Base-by-base conservation (phyloP, 768 basidiomycete genomes). In the Piloderma croceum region DNA sequence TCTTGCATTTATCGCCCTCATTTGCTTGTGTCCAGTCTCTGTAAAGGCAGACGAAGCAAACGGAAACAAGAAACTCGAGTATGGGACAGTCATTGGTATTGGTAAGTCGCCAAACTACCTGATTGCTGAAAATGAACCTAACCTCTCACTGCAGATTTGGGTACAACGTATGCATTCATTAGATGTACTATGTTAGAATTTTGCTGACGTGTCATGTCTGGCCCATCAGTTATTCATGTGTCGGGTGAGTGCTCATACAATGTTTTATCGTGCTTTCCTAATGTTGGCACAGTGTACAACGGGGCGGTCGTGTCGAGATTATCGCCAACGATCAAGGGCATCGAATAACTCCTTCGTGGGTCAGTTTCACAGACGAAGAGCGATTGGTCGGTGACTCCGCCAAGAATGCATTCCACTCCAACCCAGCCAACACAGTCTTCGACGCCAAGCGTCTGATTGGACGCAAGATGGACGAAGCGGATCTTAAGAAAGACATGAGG, bases 361-460 rank as follows among this genome's bases (percentile, higher is more conserved):
- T 88, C 47, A 67, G 73, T 54, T 89, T 89, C 60, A 75, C 76
- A 41, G 82, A 86, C 6, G 86, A 90, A 0, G 86, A 89, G 60
- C 76, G 86, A 59, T 71, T 83, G 77, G 87, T 99, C 54, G 94
- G 96, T 56, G 94, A 99, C 62, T 76, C 81, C 44, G 94, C 94
- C 32, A 99, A 99, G 71, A 98, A 99, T 59, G 90, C 91, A 22
- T 90, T 81, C 69, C 82, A 90, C 63, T 73, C 85, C 33, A 90
- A 98, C 67, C 90, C 94, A 15, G 53, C 74, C 50, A 98, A 98
- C 68, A 96, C 92, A 7, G 85, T 96, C 42, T 97, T 96, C 54
- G 92, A 96, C 63, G 92, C 92, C 42, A 98, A 96, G 59, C 90
- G 92, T 64, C 78, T 94, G 49, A 92, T 93, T 56, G 90, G 91